These are phyloP conservation scores for Wickerhamomyces silvicola DNA, from an alignment of 805 yeast species.

Conservation along the genomic window DNA sequence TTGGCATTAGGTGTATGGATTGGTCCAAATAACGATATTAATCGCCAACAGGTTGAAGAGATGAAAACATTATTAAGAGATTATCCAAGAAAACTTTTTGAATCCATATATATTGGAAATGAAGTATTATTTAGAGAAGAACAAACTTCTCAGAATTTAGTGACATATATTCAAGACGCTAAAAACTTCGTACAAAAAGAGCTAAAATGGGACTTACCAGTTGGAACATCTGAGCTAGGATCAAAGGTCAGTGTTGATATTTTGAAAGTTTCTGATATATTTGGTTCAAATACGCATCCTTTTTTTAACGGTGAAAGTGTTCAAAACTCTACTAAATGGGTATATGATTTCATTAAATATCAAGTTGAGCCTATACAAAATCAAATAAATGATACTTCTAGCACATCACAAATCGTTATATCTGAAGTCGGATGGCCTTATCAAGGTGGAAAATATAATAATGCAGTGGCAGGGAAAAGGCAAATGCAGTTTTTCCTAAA, in stretches of 20 bases:
- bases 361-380: constrained; percentile 35
- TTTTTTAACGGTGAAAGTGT: constrained; percentile 56
- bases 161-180: constrained; percentile 36
- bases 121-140: constrained; percentile 56
- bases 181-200: constrained; percentile 30
- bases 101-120: constrained; percentile 52
- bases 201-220: constrained; percentile 36
- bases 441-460: constrained; percentile 43
- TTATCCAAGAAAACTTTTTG: constrained; percentile 42
- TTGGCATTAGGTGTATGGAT: constrained; percentile 62
- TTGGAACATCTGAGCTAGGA: constrained; percentile 61
- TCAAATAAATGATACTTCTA: constrained; percentile 14
- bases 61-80: constrained; percentile 35
- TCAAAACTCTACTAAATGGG: constrained; percentile 45
- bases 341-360: constrained; percentile 37
- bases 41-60: constrained; percentile 38
- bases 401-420: constrained; percentile 32
- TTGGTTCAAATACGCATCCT: constrained; percentile 64
- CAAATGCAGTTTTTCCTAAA: constrained; percentile 43
- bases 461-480: constrained; percentile 39
- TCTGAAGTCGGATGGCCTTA: constrained; percentile 75
- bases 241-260: constrained; percentile 35
- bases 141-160: constrained; percentile 29
- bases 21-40: constrained; percentile 37
- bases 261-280: constrained; percentile 41